A percentile compares a stretch with the other conserved stretches of the same genome.
phyloP scores from a whole-genome alignment of 2,329 filamentous ascomycete species.

The Alternaria sp. region DNA sequence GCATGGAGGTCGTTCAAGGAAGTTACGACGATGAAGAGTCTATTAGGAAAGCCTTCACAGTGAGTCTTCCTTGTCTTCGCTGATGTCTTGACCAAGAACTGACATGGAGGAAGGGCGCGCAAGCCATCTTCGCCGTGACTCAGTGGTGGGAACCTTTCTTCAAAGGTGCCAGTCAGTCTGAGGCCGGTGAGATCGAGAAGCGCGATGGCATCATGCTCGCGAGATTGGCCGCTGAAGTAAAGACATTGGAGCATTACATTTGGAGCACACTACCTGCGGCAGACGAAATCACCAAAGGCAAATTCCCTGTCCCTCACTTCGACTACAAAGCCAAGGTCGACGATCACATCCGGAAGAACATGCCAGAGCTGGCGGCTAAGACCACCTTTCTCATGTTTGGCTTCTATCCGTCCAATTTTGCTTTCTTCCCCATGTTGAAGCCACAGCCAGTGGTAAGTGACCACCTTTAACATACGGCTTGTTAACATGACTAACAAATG shows the following conservation, averaged over 20 bases:
- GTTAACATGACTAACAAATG: background rate
- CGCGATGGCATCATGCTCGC: slow-evolving; percentile 49
- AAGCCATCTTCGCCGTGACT: slow-evolving; percentile 46
- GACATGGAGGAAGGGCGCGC: slow-evolving; percentile 10
- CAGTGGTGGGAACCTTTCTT: slow-evolving; percentile 22
- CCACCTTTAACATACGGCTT: background rate
- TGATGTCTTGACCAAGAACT: background rate
- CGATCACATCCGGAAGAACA: slow-evolving; percentile 45
- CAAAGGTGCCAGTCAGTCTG: slow-evolving; percentile 33
- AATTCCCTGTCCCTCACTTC: slow-evolving; percentile 47
- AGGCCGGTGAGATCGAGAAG: slow-evolving; percentile 35
- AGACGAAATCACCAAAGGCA: slow-evolving; percentile 34
- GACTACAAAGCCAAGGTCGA: slow-evolving; percentile 51
- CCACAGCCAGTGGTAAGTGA: slow-evolving; percentile 6
- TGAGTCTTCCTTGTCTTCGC: background rate
- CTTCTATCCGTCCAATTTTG: slow-evolving; percentile 24
- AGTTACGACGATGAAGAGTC: slow-evolving; percentile 17
- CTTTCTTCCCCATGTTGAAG: slow-evolving; percentile 15
- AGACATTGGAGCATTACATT: slow-evolving; percentile 51
- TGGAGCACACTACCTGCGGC: slow-evolving; percentile 53
- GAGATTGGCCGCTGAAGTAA: slow-evolving; percentile 42
- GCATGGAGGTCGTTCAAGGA: slow-evolving; percentile 47
- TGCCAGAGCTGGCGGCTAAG: slow-evolving; percentile 23
- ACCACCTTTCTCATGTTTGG: slow-evolving; percentile 22
- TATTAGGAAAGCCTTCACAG: slow-evolving; percentile 10